Conservation (phyloP, 805 yeast species). For the Saccharomyces kudriavzevii region DNA sequence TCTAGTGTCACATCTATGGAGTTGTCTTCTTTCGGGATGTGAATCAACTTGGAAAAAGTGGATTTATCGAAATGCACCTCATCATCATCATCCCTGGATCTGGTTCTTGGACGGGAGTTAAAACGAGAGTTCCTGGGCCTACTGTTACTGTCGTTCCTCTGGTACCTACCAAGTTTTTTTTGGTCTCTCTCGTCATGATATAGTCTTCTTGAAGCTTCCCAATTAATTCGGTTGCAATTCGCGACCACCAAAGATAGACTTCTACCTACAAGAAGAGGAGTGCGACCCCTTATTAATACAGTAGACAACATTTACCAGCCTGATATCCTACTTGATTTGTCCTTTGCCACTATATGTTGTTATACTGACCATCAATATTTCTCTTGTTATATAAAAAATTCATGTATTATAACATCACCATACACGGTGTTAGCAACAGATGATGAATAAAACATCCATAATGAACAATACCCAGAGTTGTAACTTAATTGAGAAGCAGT, state of each 20-base stretch:
- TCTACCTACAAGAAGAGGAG: background rate
- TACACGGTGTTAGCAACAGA: background rate
- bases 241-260: background rate
- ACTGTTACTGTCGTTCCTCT: background rate
- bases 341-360: background rate
- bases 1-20: constrained; percentile 22
- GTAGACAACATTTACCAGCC: background rate
- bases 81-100: constrained; percentile 6
- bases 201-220: background rate
- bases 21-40: constrained; percentile 14
- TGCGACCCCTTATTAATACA: background rate
- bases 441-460: background rate
- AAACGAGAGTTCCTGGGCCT: constrained; percentile 1
- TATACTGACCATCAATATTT: background rate
- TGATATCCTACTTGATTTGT: background rate
- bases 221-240: background rate
- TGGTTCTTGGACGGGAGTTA: background rate
- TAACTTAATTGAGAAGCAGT: background rate
- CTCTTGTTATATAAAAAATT: background rate
- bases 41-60: constrained; percentile 14
- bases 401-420: background rate
- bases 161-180: constrained; percentile 1
- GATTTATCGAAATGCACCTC: constrained; percentile 8
- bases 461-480: background rate
- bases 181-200: background rate